Conservation (phyloP, 2,329 filamentous ascomycete species). For the Aspergillus tubingensis region DNA sequence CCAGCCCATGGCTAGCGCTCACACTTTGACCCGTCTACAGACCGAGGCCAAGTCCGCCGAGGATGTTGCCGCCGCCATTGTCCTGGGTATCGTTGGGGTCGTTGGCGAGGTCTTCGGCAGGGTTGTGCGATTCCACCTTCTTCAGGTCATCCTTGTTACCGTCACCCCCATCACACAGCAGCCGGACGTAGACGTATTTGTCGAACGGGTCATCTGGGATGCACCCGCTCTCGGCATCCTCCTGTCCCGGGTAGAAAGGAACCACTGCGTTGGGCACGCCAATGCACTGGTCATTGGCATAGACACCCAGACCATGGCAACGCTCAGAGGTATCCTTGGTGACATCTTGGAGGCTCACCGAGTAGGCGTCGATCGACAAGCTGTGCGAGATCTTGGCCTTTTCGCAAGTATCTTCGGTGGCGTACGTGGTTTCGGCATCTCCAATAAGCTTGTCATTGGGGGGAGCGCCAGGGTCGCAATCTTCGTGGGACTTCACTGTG, state of each 20-base stretch:
- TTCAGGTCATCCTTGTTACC: neutral
- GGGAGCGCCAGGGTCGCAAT: slow-evolving; percentile 10
- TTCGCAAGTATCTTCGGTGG: slow-evolving; percentile 16
- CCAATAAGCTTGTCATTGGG: neutral
- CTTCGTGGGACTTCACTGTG: slow-evolving; percentile 10
- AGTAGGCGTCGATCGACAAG: slow-evolving; percentile 20
- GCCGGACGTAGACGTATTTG: slow-evolving; percentile 6
- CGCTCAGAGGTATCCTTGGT: slow-evolving; percentile 11
- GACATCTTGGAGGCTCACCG: slow-evolving; percentile 12
- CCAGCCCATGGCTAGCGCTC: no score
- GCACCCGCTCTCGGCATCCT: slow-evolving; percentile 7
- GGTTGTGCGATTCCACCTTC: no score
- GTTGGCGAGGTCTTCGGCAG: no score
- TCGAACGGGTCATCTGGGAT: slow-evolving; percentile 13
- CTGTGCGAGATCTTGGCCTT: slow-evolving; percentile 20
- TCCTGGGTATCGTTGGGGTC: no score
- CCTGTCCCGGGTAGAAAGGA: slow-evolving; percentile 9
- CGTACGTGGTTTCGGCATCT: neutral
- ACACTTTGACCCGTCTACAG: no score
- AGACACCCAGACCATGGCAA: slow-evolving; percentile 20
- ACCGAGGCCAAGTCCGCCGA: no score
- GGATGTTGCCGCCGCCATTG: no score
- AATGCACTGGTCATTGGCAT: slow-evolving; percentile 15
- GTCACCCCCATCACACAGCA: slow-evolving; percentile 13
- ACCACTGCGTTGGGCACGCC: slow-evolving; percentile 16